A percentile compares a stretch with the other conserved stretches of the same genome.
phyloP scores from a whole-genome alignment of 768 basidiomycete species.

The Tremella mesenterica region DNA sequence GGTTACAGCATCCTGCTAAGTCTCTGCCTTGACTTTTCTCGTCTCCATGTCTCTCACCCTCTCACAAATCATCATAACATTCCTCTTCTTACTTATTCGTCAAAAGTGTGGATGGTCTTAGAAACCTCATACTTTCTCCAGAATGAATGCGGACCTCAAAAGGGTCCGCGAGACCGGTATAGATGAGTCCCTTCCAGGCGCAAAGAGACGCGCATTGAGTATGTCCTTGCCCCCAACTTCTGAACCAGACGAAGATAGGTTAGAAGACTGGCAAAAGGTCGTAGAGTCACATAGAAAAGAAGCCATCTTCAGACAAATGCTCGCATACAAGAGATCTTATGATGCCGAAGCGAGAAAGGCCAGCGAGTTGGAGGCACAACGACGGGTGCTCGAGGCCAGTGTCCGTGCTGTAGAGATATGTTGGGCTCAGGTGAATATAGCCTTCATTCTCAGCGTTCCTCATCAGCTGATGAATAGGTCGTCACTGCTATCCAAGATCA shows the following conservation, averaged over 20 bases:
- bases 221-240: conserved; percentile 6
- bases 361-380: conserved; percentile 31
- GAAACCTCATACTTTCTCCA: background rate
- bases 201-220: conserved; percentile 23
- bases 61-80: no score
- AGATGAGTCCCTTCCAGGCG: conserved; percentile 20
- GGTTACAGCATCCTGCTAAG: conserved; percentile 7
- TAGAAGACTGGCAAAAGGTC: conserved; percentile 36
- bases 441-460: background rate
- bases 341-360: conserved; percentile 27
- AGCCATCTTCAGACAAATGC: conserved; percentile 42
- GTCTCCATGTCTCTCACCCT: no score
- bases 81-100: no score
- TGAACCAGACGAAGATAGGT: conserved; percentile 15
- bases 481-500: conserved; percentile 27
- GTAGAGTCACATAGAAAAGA: conserved; percentile 36
- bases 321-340: conserved; percentile 34
- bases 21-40: background rate
- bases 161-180: conserved; percentile 28
- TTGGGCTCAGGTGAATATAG: conserved; percentile 31
- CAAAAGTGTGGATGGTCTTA: no score
- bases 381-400: conserved; percentile 28
- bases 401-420: conserved; percentile 36
- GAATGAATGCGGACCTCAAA: conserved; percentile 39
- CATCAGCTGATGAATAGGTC: conserved; percentile 16